A percentile compares a stretch with the other conserved stretches of the same genome.
These are phyloP conservation scores for Vitis rupestris DNA, from an alignment of 164 flowering plant species.

Conservation along the genomic window DNA sequence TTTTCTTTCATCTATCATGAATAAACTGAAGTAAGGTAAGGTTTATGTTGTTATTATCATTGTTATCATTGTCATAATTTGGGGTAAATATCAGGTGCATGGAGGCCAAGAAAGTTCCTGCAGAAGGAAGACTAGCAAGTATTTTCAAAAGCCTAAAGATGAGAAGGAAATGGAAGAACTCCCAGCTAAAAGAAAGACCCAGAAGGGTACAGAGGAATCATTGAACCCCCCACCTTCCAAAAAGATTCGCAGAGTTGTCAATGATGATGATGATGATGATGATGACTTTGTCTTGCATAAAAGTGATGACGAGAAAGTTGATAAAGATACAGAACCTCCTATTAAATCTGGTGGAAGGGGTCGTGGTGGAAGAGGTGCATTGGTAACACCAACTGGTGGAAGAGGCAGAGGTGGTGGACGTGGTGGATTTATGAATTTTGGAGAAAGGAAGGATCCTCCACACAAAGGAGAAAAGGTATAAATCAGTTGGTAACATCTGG, in stretches of 20 bases:
- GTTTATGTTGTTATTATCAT: neutral
- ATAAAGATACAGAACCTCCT: slow-evolving; percentile 27
- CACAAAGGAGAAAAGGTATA: slow-evolving; percentile 94
- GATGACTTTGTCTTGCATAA: slow-evolving; percentile 15
- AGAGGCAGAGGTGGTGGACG: slow-evolving; percentile 91
- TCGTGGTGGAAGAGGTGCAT: slow-evolving; percentile 42
- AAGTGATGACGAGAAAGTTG: slow-evolving; percentile 26
- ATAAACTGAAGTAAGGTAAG: neutral
- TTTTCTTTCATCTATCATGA: neutral
- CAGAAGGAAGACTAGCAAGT: slow-evolving; percentile 88
- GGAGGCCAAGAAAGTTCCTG: slow-evolving; percentile 56
- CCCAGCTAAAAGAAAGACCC: slow-evolving; percentile 51
- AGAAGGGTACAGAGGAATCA: slow-evolving; percentile 27
- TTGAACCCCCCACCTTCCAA: slow-evolving; percentile 48
- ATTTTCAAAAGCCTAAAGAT: slow-evolving; percentile 58
- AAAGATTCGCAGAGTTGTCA: slow-evolving; percentile 45
- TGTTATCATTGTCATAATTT: slow-evolving; percentile 1
- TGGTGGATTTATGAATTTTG: slow-evolving; percentile 92
- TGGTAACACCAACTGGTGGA: slow-evolving; percentile 36
- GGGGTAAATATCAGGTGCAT: slow-evolving; percentile 26
- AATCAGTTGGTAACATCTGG: neutral
- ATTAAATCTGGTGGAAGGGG: slow-evolving; percentile 37
- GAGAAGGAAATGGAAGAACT: slow-evolving; percentile 45
- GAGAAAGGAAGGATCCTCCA: slow-evolving; percentile 97
- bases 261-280: slow-evolving; percentile 49